Evolutionary conservation across 108 stramenopile genomes (phyloP), one percentile per base, ranked within the genome.

Genomic region (Cyclotella sp.): DNA sequence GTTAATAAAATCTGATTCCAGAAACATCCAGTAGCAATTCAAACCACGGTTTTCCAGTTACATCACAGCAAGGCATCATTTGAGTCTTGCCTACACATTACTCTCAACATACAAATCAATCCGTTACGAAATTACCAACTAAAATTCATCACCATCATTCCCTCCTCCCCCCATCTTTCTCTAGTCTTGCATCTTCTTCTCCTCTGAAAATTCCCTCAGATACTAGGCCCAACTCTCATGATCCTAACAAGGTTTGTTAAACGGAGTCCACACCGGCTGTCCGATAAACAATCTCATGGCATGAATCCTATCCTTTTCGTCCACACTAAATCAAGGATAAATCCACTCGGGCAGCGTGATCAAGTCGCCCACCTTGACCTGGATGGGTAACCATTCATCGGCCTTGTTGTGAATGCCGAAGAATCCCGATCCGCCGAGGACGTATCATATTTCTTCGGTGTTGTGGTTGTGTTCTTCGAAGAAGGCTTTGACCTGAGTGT

Each of bases 401-500:
- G 90, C 28, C 46, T 79, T 83, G 73, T 93, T 91, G 18, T 97
- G 89, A 14, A 98, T 93, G 76, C 98, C 98, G 85, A 98, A 98
- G 80, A 90, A 98, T 49, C 95, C 90, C 14, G 78, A 81, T 27
- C 93, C 93, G 28, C 91, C 91, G 42, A 98, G 70, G 55, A 95
- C 78, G 79, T 95, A 98, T 29, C 98, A 96, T 78, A 98, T 98
- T 85, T 98, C 98, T 79, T 98, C 98, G 34, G 97, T 97, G 69
- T 93, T 88, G 74, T 98, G 97, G 72, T 97, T 97, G 81, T 98
- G 98, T 86, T 98, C 98, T 68, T 97, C 93, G 84, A 96, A 93
- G 86, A 98, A 98, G 6, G 87, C 77, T 82, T 94, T 96, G 76
- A 61, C 60, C 60, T 61, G 15, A n/a, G 60, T n/a, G n/a, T n/a